Conservation (phyloP, 2,329 filamentous ascomycete genomes). For the Stromatinia cepivora region DNA sequence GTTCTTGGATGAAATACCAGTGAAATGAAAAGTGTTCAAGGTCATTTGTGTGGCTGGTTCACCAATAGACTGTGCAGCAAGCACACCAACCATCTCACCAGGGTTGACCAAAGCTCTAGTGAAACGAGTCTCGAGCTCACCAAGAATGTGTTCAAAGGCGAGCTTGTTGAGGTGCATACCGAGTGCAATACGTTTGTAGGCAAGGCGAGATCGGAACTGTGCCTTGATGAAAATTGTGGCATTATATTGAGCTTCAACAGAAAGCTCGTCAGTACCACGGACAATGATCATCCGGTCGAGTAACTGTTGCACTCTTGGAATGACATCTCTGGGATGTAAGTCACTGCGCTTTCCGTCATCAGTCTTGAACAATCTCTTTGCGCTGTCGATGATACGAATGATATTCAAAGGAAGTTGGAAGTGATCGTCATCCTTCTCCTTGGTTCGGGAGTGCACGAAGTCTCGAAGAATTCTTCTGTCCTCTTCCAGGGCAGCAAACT, state of each 20-base stretch:
- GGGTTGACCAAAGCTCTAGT: conserved; percentile 81
- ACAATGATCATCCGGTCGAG: conserved; percentile 81
- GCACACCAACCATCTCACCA: conserved; percentile 97
- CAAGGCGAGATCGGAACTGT: conserved; percentile 81
- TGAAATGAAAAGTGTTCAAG: conserved; percentile 99
- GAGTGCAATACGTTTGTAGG: conserved; percentile 89
- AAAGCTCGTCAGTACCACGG: conserved; percentile 79
- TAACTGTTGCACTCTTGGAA: conserved; percentile 74
- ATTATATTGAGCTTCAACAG: conserved; percentile 80
- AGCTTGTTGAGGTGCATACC: conserved; percentile 84
- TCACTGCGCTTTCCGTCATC: conserved; percentile 85
- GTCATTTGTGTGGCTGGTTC: conserved; percentile 99
- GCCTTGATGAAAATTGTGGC: conserved; percentile 92
- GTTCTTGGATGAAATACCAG: conserved; percentile 99
- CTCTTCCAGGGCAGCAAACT: conserved; percentile 76
- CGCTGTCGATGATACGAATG: conserved; percentile 84
- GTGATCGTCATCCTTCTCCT: conserved; percentile 74
- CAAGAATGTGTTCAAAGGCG: conserved; percentile 88
- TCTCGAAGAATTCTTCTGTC: conserved; percentile 74
- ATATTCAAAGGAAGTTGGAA: conserved; percentile 94
- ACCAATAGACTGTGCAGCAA: conserved; percentile 97
- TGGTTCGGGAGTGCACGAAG: conserved; percentile 52
- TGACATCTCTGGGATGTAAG: conserved; percentile 81
- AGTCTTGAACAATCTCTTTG: conserved; percentile 87
- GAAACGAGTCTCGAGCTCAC: conserved; percentile 88